Conservation (phyloP, 169 alveolate genomes). For the Eimeria nieschulzi region DNA sequence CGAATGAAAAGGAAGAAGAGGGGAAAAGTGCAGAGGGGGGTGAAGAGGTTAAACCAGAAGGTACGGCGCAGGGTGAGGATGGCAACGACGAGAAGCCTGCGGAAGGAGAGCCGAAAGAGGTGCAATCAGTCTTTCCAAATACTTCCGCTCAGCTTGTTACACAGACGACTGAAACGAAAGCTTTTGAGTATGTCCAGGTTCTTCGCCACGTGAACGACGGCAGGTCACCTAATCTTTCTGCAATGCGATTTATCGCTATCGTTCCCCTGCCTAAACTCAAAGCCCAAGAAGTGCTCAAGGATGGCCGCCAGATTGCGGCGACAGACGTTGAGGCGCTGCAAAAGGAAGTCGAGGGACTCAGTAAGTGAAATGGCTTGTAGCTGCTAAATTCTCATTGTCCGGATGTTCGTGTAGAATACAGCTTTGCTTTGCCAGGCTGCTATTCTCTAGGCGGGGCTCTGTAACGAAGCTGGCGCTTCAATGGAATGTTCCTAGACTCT, state of each 20-base stretch:
- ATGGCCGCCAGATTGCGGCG: slow-evolving; percentile 11
- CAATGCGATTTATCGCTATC: neutral
- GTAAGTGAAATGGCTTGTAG: neutral
- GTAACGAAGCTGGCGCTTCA: neutral
- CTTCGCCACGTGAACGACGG: slow-evolving; percentile 37
- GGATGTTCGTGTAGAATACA: no score
- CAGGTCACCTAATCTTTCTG: slow-evolving; percentile 32
- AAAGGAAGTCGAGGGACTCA: slow-evolving; percentile 23
- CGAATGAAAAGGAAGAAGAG: neutral
- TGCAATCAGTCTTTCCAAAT: slow-evolving; percentile 9
- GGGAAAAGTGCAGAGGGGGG: neutral
- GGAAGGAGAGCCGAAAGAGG: neutral
- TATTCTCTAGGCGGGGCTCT: neutral
- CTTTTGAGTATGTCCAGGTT: slow-evolving; percentile 4
- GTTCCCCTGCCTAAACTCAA: slow-evolving; percentile 9
- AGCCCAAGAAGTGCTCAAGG: slow-evolving; percentile 46
- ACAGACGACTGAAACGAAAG: neutral
- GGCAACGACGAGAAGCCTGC: no score
- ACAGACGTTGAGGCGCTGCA: neutral
- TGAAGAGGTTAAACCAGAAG: slow-evolving; percentile 1
- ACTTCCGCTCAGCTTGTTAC: neutral
- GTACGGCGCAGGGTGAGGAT: neutral
- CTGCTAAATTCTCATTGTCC: neutral
- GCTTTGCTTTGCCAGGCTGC: neutral
- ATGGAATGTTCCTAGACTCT: neutral